Evolutionary conservation across 2,329 filamentous ascomycete species (phyloP).

Genomic region (Zalaria obscura): DNA sequence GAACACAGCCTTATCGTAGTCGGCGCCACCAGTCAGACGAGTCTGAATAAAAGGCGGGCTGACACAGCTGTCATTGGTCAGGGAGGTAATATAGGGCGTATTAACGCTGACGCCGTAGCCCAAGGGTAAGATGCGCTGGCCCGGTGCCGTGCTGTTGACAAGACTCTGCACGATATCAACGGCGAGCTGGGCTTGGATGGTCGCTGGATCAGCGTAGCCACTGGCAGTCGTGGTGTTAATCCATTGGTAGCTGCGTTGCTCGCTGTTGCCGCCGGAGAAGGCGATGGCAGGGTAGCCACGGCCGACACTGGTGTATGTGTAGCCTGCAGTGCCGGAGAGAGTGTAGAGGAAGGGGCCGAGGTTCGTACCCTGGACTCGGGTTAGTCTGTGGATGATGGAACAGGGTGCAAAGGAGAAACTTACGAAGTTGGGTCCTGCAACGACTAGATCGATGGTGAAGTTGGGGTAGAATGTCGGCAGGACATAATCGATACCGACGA

Average conservation of each 20-base stretch:
- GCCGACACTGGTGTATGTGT: slow-evolving; percentile 33
- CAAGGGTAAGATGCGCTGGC: slow-evolving; percentile 26
- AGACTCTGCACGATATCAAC: slow-evolving; percentile 32
- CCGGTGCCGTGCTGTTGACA: slow-evolving; percentile 21
- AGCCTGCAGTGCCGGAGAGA: slow-evolving; percentile 36
- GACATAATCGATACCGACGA: slow-evolving; percentile 43
- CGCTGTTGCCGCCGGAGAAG: slow-evolving; percentile 29
- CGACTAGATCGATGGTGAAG: slow-evolving; percentile 37
- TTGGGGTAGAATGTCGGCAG: slow-evolving; percentile 35
- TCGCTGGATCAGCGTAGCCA: slow-evolving; percentile 24
- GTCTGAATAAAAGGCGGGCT: slow-evolving; percentile 32
- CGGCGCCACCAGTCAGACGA: slow-evolving; percentile 34
- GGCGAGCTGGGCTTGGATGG: slow-evolving; percentile 27
- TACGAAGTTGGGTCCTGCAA: slow-evolving; percentile 40
- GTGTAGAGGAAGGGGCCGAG: slow-evolving; percentile 41
- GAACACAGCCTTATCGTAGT: slow-evolving; percentile 31
- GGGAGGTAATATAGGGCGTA: slow-evolving; percentile 28
- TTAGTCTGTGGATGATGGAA: no score
- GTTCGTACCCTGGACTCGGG: slow-evolving; percentile 26
- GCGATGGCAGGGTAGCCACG: slow-evolving; percentile 36
- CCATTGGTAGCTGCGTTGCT: slow-evolving; percentile 27
- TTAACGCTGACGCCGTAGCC: slow-evolving; percentile 40
- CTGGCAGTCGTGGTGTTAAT: slow-evolving; percentile 24
- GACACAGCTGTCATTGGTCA: slow-evolving; percentile 23
- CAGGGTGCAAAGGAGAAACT: no score